Percentiles rank a stretch among this genome's conserved stretches.
phyloP scores from a whole-genome alignment of 1,284 basidiomycete species.

The Boletus smithii region DNA sequence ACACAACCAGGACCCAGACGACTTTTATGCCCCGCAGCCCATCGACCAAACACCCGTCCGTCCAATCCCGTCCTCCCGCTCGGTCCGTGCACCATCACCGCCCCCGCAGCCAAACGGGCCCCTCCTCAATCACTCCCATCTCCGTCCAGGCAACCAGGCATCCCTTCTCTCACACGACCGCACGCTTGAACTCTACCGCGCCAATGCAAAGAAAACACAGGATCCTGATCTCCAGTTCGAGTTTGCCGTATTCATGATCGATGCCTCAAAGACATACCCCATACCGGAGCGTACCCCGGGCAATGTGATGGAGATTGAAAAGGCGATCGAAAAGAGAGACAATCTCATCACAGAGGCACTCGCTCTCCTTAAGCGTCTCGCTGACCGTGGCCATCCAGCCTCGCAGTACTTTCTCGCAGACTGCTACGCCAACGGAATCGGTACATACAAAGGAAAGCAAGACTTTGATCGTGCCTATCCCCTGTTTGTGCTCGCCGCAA shows the following conservation, averaged over 20 bases:
- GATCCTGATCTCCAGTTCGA: slow-evolving; percentile 98
- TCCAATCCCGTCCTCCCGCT: slow-evolving; percentile 37
- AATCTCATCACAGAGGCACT: slow-evolving; percentile 87
- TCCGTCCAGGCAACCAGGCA: slow-evolving; percentile 89
- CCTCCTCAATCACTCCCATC: slow-evolving; percentile 89
- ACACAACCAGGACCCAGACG: slow-evolving; percentile 32
- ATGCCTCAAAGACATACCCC: slow-evolving; percentile 85
- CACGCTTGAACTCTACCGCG: slow-evolving; percentile 94
- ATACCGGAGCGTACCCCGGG: slow-evolving; percentile 65
- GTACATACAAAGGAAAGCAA: slow-evolving; percentile 82
- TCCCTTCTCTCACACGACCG: slow-evolving; percentile 91
- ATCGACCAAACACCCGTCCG: slow-evolving; percentile 26
- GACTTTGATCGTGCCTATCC: slow-evolving; percentile 98
- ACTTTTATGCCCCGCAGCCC: slow-evolving; percentile 37
- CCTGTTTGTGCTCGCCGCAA: slow-evolving; percentile 92
- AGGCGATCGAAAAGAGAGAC: slow-evolving; percentile 77
- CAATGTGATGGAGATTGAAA: slow-evolving; percentile 78
- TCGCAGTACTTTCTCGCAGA: slow-evolving; percentile 98
- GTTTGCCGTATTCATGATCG: slow-evolving; percentile 98
- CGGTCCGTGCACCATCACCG: slow-evolving; percentile 36
- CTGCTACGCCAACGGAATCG: slow-evolving; percentile 96
- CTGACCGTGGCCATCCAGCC: slow-evolving; percentile 90
- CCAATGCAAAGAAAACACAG: slow-evolving; percentile 98
- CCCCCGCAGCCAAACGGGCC: slow-evolving; percentile 55
- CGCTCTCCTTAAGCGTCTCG: slow-evolving; percentile 81